Evolutionary conservation across 2,329 filamentous ascomycete species (phyloP).

Genomic region (Thielaviopsis musarum): DNA sequence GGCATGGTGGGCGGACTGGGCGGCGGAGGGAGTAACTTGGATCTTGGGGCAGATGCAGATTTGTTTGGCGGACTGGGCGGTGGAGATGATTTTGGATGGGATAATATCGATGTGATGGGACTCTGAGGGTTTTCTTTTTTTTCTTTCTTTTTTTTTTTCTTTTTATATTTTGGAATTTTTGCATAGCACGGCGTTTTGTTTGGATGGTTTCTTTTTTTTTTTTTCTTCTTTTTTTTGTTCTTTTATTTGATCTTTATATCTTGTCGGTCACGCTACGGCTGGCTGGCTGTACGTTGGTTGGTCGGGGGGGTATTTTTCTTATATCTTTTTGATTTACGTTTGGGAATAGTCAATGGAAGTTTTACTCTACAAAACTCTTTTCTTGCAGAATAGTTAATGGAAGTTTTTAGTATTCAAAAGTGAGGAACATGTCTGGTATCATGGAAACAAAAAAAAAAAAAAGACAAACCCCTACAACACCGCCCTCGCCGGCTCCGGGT

Average conservation of each 20-base stretch:
- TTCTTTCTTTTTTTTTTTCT: neutral
- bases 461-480: neutral
- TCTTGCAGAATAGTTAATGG: neutral
- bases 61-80: conserved; percentile 9
- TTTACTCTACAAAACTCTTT: neutral
- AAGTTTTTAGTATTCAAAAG: neutral
- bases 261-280: neutral
- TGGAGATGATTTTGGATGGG: conserved; percentile 11
- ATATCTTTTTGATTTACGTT: neutral
- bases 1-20: neutral
- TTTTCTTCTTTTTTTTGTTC: neutral
- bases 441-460: neutral
- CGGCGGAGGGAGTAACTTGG: neutral
- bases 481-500: neutral
- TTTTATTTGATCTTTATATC: neutral
- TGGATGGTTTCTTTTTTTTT: neutral
- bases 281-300: neutral
- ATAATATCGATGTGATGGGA: conserved; percentile 9
- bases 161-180: neutral
- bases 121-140: neutral
- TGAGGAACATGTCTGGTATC: neutral
- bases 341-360: neutral
- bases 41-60: conserved; percentile 7
- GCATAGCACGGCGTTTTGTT: neutral
- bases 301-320: neutral